Conservation (phyloP, 768 basidiomycete species). For the Neoboletus magnificus region DNA sequence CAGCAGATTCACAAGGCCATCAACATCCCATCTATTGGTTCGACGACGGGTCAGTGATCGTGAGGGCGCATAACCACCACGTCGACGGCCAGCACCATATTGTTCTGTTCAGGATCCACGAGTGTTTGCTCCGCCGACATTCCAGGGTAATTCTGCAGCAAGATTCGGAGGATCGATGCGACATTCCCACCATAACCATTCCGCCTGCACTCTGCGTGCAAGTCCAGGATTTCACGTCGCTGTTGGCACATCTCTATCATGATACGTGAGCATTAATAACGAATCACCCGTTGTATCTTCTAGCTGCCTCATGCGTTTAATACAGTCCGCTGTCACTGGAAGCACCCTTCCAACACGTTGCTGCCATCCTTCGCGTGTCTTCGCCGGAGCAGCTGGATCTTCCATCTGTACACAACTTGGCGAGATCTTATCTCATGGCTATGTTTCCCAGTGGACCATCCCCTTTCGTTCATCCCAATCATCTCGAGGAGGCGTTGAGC, state of each 20-base stretch:
- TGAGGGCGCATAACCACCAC: constrained; percentile 38
- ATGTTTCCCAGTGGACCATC: constrained; percentile 50
- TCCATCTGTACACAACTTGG: constrained; percentile 47
- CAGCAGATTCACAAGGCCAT: neutral
- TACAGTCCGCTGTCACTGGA: constrained; percentile 46
- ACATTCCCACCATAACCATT: constrained; percentile 25
- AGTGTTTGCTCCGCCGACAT: constrained; percentile 48
- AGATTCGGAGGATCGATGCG: neutral
- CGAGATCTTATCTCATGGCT: constrained; percentile 39
- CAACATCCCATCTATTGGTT: constrained; percentile 61
- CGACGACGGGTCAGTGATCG: constrained; percentile 57
- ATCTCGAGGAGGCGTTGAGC: constrained; percentile 51
- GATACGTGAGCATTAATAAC: constrained; percentile 49
- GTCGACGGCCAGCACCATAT: neutral
- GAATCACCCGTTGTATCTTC: neutral
- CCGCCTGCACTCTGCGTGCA: constrained; percentile 39
- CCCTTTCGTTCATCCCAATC: constrained; percentile 41
- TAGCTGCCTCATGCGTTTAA: constrained; percentile 17
- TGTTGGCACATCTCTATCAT: constrained; percentile 67
- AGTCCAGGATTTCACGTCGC: constrained; percentile 48
- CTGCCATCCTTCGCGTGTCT: constrained; percentile 55
- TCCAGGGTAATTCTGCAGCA: constrained; percentile 31
- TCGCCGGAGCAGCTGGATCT: constrained; percentile 55
- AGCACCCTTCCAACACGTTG: constrained; percentile 45
- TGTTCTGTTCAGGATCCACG: constrained; percentile 56